Evolutionary conservation across 2,329 filamentous ascomycete genomes (phyloP), one percentile per base, ranked within the genome.

Genomic region (Blumeria hordei): DNA sequence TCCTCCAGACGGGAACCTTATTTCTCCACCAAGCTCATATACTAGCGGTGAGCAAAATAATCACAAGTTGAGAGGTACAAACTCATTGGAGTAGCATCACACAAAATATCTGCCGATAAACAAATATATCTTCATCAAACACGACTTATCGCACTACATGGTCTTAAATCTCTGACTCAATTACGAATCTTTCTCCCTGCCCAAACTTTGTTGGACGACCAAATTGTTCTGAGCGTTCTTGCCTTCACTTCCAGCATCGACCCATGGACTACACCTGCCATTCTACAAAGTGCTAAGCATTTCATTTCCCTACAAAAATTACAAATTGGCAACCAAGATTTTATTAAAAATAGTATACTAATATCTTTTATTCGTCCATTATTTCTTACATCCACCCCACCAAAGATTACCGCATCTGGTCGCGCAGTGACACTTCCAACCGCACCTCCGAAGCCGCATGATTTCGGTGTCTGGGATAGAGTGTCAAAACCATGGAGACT

Each of bases 341-440:
- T 78, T 59, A 68, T 80, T 59, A 68, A 73, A 16, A 69, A 72
- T n/a, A 68, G 72, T 41, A 69, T 87, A 55, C 73, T 88, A 3
- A 70, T 74, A 58, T 68, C 69, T 61, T 80, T 80, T 62, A 72
- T 88, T 53, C 80, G 79, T 39, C 80, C 80, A 33, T 68, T 85
- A 6, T 88, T 88, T 69, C 71, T 73, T 33, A 73, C 72, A 56
- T 70, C 75, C 14, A 74, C 71, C 18, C 72, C 77, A 5, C 64
- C 66, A 1, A 69, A 69, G 2, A 67, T 83, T 49, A 81, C 80
- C 3, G 66, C 72, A 1, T 70, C 74, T 5, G 78, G 79, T 21
- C 72, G 76, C 35, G 78, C 74, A 62, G 71, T 71, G 41, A 75
- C 72, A 53, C 66, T 71, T 3, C 62, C 66, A 1, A 64, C 68